These are phyloP conservation scores for Caryopteris hybrid DNA, from an alignment of 305 asterid genomes.

Conservation along the genomic window DNA sequence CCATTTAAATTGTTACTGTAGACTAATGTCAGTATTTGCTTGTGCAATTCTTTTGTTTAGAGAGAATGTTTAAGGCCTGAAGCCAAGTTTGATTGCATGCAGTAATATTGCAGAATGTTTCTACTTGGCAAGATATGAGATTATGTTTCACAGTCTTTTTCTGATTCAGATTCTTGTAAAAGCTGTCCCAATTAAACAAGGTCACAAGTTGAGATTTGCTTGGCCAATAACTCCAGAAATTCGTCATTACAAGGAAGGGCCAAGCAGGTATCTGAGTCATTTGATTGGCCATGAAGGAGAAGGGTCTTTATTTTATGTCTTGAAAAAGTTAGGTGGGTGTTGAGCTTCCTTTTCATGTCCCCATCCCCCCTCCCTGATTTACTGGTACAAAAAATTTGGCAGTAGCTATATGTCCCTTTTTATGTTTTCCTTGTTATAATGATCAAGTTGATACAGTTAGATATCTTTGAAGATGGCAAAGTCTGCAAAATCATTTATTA, in stretches of 20 bases:
- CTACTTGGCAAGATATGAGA: slow-evolving; percentile 9
- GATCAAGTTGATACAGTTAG: not conserved
- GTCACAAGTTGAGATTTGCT: slow-evolving; percentile 78
- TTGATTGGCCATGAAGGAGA: slow-evolving; percentile 99
- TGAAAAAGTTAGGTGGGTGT: slow-evolving; percentile 93
- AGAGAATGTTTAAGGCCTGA: not conserved
- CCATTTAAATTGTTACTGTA: not conserved
- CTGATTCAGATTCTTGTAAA: slow-evolving; percentile 75
- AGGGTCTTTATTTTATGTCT: slow-evolving; percentile 85
- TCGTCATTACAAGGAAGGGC: slow-evolving; percentile 83
- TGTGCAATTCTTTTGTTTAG: slow-evolving; percentile 2
- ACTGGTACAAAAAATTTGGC: slow-evolving; percentile 5
- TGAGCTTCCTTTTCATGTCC: slow-evolving; percentile 27
- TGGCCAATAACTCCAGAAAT: slow-evolving; percentile 94
- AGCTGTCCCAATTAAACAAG: slow-evolving; percentile 88
- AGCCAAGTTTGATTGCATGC: slow-evolving; percentile 14
- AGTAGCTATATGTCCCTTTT: not conserved
- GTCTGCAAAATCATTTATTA: not conserved
- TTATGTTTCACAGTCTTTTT: slow-evolving; percentile 16
- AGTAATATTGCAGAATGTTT: slow-evolving; percentile 8
- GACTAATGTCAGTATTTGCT: not conserved
- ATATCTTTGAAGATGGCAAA: slow-evolving; percentile 1
- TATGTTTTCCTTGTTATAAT: not conserved
- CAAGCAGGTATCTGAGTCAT: slow-evolving; percentile 80
- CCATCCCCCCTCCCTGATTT: not conserved